Percentiles rank a stretch among this genome's conserved stretches.
Evolutionary conservation across 2,329 filamentous ascomycete genomes (phyloP).

Genomic region (Lecanosticta acicola): DNA sequence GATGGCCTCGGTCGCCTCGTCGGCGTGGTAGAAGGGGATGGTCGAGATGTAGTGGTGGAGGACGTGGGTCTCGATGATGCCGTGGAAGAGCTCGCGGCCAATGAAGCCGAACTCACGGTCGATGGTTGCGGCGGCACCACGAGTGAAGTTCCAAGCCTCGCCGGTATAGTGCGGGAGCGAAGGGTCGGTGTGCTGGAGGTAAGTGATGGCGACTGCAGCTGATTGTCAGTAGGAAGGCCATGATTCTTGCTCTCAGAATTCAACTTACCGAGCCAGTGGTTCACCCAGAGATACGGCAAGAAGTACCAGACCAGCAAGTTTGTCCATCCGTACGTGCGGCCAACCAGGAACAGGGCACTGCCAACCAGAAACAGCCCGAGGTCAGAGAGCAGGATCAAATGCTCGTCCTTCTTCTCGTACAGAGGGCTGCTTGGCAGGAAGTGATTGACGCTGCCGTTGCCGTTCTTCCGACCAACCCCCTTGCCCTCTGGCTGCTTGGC

Average conservation of each 20-base stretch:
- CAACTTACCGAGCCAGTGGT: constrained; percentile 92
- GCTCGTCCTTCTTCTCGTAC: constrained; percentile 85
- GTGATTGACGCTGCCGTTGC: constrained; percentile 83
- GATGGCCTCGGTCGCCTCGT: constrained; percentile 91
- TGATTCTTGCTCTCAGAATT: not conserved
- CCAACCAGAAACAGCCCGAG: constrained; percentile 62
- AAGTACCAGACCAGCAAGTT: constrained; percentile 96
- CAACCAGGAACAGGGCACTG: constrained; percentile 60
- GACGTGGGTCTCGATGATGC: constrained; percentile 96
- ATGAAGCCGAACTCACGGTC: constrained; percentile 97
- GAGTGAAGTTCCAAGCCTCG: constrained; percentile 84
- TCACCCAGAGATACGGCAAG: constrained; percentile 92
- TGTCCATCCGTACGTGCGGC: constrained; percentile 70
- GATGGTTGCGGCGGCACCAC: constrained; percentile 90
- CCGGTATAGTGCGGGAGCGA: constrained; percentile 86
- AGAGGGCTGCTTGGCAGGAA: constrained; percentile 83
- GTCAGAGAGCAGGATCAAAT: constrained; percentile 81
- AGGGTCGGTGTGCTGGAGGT: constrained; percentile 94
- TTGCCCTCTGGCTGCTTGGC: constrained; percentile 87
- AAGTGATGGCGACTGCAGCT: constrained; percentile 80
- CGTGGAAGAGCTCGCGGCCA: constrained; percentile 83
- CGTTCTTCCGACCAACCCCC: constrained; percentile 87
- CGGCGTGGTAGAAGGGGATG: constrained; percentile 95
- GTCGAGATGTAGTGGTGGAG: constrained; percentile 95
- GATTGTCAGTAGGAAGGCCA: constrained; percentile 5